A percentile compares a stretch with the other conserved stretches of the same genome.
Conservation (phyloP, 768 basidiomycete species). For the Phaeotremella skinneri region DNA sequence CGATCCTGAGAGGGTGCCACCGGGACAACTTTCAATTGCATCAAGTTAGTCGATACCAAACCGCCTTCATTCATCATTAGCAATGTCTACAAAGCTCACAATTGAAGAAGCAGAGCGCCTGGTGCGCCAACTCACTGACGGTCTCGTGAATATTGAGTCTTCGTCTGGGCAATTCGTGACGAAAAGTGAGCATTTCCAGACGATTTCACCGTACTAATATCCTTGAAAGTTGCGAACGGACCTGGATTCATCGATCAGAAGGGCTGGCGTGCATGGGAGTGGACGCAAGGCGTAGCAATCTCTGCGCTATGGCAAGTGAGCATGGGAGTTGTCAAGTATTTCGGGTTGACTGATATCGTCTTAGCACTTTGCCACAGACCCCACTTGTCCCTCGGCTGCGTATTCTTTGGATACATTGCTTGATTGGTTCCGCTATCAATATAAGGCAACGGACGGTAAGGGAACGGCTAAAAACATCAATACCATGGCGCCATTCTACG, state of each 20-base stretch:
- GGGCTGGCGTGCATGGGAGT: conserved; percentile 60
- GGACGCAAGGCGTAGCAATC: conserved; percentile 29
- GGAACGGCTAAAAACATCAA: conserved; percentile 61
- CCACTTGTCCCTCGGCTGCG: background rate
- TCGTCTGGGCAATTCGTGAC: conserved; percentile 57
- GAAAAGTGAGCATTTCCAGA: conserved; percentile 27
- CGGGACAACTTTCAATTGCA: no score
- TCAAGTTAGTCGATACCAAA: no score
- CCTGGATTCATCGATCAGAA: conserved; percentile 59
- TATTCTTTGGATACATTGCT: conserved; percentile 52
- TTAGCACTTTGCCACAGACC: background rate
- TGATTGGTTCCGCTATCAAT: conserved; percentile 56
- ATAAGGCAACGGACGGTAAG: conserved; percentile 42
- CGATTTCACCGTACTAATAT: background rate
- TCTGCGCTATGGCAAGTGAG: conserved; percentile 15
- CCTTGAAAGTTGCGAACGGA: conserved; percentile 50
- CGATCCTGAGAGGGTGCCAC: no score
- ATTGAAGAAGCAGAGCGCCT: conserved; percentile 15
- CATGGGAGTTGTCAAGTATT: background rate
- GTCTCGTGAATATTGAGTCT: conserved; percentile 57
- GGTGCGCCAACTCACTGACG: conserved; percentile 24
- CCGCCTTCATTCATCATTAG: no score
- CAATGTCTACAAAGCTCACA: no score
- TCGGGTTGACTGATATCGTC: background rate
- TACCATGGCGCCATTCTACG: conserved; percentile 57